These are phyloP conservation scores for Alternaria triticimaculans DNA, from an alignment of 2,329 filamentous ascomycete species.

Conservation along the genomic window DNA sequence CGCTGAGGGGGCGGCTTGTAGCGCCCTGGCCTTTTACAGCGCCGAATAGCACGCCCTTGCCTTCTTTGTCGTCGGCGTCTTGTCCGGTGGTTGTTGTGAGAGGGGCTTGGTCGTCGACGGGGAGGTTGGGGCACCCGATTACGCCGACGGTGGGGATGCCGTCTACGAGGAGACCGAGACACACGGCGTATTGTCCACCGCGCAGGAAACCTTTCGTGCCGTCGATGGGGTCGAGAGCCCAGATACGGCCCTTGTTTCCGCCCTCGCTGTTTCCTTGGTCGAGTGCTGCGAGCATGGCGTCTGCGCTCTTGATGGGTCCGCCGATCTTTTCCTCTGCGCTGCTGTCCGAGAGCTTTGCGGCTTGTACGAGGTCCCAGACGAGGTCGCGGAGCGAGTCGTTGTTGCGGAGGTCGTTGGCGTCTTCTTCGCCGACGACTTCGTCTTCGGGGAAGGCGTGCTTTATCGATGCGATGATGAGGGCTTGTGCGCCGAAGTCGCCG, in stretches of 20 bases:
- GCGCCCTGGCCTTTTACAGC: slow-evolving; percentile 82
- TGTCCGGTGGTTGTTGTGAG: slow-evolving; percentile 75
- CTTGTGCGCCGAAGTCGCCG: slow-evolving; percentile 96
- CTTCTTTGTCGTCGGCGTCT: slow-evolving; percentile 74
- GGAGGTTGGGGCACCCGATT: slow-evolving; percentile 93
- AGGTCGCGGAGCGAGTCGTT: slow-evolving; percentile 73
- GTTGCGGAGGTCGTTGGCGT: slow-evolving; percentile 78
- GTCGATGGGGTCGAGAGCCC: slow-evolving; percentile 97
- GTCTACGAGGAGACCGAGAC: slow-evolving; percentile 88
- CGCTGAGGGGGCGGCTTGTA: slow-evolving; percentile 73
- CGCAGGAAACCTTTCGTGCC: slow-evolving; percentile 97
- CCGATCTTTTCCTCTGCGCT: slow-evolving; percentile 72
- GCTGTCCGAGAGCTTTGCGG: slow-evolving; percentile 71
- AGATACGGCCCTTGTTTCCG: slow-evolving; percentile 79
- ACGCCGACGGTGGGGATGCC: slow-evolving; percentile 94
- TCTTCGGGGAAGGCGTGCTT: slow-evolving; percentile 88
- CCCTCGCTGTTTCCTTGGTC: slow-evolving; percentile 71
- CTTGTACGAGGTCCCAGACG: slow-evolving; percentile 84
- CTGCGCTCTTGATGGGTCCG: slow-evolving; percentile 69
- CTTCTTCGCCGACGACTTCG: slow-evolving; percentile 93
- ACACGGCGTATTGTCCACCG: slow-evolving; percentile 96
- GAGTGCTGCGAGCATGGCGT: slow-evolving; percentile 67
- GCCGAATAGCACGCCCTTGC: slow-evolving; percentile 86
- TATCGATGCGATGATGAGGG: slow-evolving; percentile 90
- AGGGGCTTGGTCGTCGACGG: slow-evolving; percentile 77